Base-by-base conservation (phyloP, 805 yeast genomes). In the Phaffomyces thermotolerans region DNA sequence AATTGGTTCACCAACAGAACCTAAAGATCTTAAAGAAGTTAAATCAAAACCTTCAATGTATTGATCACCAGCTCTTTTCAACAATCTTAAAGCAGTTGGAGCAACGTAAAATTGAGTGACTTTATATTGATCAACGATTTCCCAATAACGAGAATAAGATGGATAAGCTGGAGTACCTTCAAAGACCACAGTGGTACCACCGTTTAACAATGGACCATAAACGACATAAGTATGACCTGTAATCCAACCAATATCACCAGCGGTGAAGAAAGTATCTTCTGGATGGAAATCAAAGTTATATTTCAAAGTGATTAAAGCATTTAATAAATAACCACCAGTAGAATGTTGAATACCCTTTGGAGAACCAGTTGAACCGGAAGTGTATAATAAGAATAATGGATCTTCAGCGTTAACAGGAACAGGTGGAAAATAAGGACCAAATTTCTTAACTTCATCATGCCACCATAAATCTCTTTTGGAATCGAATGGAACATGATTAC, bases 161-260 rank as follows among this genome's bases (percentile, higher is more conserved):
- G 95, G 95, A 63, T 81, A 84, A 22, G 89, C 86, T 34, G 95
- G 95, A 13, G 95, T 85, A 52, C 91, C 90, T 69, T 85, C 95
- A 59, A 83, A 85, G 31, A 85, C 84, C 37, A 85, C 75, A 18
- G 93, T 79, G 29, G 95, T 79, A 44, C 84, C 79, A 61, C 95
- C 95, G 53, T 75, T 71, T 27, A 75, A 63, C 59, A 85, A 70
- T 33, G 95, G 95, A 44, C 95, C 95, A 61, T 85, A 85, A 39
- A 84, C 76, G 17, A 79, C 89, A 57, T 85, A 85, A 10, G 93
- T 75, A 66, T 85, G 95, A 46, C 95, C 95, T 7, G 95, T 85
- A 57, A 85, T 83, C 95, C 95, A 85, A 57, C 95, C 95, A 42
- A 85, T 83, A 66, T 85, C 95, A 60, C 93, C 95, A 27, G 95